These are phyloP conservation scores for Stachybotrys elegans DNA, from an alignment of 2,329 filamentous ascomycete species.

Conservation along the genomic window DNA sequence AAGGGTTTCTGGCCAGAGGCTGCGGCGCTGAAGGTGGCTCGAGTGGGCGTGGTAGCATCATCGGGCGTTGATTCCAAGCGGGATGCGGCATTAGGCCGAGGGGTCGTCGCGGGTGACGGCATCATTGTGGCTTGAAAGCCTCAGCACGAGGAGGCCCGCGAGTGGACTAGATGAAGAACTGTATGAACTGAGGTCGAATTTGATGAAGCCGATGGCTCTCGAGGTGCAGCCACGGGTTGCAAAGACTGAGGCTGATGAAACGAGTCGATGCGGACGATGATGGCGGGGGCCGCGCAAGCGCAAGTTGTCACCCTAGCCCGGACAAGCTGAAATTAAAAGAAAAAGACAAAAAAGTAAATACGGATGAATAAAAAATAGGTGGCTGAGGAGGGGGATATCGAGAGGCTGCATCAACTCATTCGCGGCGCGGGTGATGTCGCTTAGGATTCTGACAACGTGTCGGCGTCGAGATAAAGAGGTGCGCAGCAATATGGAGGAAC, in stretches of 20 bases:
- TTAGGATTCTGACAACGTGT: not conserved
- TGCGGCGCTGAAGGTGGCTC: constrained; percentile 42
- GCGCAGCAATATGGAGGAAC: no score
- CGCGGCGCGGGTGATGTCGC: not conserved
- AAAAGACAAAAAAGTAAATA: constrained; percentile 13
- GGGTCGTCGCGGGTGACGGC: constrained; percentile 28
- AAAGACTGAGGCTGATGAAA: no score
- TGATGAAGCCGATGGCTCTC: no score
- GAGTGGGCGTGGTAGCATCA: constrained; percentile 58
- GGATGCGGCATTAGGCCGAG: constrained; percentile 30
- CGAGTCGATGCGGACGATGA: no score
- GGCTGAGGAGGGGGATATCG: constrained; percentile 4
- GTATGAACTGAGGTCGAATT: no score
- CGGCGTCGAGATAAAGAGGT: no score
- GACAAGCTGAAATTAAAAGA: constrained; percentile 12
- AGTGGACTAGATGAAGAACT: no score
- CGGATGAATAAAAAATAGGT: constrained; percentile 5
- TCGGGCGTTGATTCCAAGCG: constrained; percentile 28
- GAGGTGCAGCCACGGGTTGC: no score
- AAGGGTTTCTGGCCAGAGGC: constrained; percentile 47
- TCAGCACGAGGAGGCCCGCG: no score
- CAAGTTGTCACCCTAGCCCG: no score
- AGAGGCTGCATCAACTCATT: constrained; percentile 1
- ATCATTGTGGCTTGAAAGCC: constrained; percentile 33
- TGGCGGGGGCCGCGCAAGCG: no score